phyloP scores from a whole-genome alignment of 2,329 filamentous ascomycete species.

The Colletotrichum nymphaeae region DNA sequence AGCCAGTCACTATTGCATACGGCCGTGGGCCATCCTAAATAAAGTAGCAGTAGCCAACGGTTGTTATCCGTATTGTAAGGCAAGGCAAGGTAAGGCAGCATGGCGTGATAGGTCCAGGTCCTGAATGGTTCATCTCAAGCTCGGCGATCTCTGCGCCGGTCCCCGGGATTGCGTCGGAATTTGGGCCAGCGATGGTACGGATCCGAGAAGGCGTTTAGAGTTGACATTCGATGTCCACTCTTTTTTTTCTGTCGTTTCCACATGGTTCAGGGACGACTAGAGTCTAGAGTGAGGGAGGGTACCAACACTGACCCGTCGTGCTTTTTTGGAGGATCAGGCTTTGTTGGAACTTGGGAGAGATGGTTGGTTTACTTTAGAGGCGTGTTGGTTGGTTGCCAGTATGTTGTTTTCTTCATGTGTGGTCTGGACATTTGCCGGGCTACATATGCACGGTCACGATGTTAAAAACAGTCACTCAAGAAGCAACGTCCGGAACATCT shows the following conservation, averaged over 20 bases:
- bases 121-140: conserved; percentile 29
- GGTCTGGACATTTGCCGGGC: background rate
- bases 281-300: background rate
- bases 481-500: background rate
- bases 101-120: background rate
- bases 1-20: background rate
- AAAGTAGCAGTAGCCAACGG: background rate
- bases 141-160: conserved; percentile 23
- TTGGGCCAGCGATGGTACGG: conserved; percentile 4
- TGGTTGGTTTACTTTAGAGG: no score
- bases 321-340: no score
- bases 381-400: background rate
- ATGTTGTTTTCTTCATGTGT: background rate
- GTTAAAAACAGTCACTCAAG: background rate
- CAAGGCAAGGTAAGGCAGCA: background rate
- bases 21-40: background rate
- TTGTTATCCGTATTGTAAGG: no score
- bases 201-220: conserved; percentile 27
- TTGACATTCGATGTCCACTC: conserved; percentile 10
- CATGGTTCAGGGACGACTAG: background rate
- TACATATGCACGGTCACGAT: background rate
- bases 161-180: conserved; percentile 25
- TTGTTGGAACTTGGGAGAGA: background rate
- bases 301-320: no score
- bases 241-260: background rate